Evolutionary conservation across 495 filamentous ascomycete genomes (phyloP), one percentile per base, ranked within the genome.

Genomic region (Beverwykella pulmonaria): DNA sequence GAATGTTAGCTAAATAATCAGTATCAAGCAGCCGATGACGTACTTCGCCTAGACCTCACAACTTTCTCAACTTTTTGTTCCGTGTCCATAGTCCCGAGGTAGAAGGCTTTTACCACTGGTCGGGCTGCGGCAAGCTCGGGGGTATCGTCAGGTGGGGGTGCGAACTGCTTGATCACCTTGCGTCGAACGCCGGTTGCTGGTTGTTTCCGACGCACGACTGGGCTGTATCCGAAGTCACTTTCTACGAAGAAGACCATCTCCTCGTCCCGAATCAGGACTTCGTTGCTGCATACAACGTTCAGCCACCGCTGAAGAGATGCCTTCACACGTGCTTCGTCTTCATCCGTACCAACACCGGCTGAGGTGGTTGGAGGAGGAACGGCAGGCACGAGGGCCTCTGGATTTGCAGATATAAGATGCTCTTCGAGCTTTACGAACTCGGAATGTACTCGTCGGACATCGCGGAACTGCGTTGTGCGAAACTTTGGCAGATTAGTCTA

Each of bases 401-500:
- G 95, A 73, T 97, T 97, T 15, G 93, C 91, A 34, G 92, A 95
- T 69, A 97, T 90, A 29, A 99, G 81, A 74, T 99, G 95, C 57
- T 96, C 91, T 25, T 91, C 92, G 23, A 99, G 88, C 73, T 98
- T 98, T 61, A 88, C 82, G 71, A 99, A 99, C 74, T 99, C 95
- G 50, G 91, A 90, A 76, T 99, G 94, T 25, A 94, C 90, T 44
- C 95, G 90, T 63, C 94, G 90, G 58, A 99, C 90, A 75, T 98
- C 95, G 72, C 95, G 92, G 77, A 97, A 98, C 75, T 98, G 95
- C 9, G 95, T 98, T 1, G 95, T 97, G 67, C 95, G 85, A 79
- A 97, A 99, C 69, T 93, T 92, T 53, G 93, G 93, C 19, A 99
- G 90, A 79, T 98, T 98, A 61, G 95, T 98, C 95, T 97, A 59